These are phyloP conservation scores for Rosellinia necatrix DNA, from an alignment of 2,329 filamentous ascomycete species.

Conservation along the genomic window DNA sequence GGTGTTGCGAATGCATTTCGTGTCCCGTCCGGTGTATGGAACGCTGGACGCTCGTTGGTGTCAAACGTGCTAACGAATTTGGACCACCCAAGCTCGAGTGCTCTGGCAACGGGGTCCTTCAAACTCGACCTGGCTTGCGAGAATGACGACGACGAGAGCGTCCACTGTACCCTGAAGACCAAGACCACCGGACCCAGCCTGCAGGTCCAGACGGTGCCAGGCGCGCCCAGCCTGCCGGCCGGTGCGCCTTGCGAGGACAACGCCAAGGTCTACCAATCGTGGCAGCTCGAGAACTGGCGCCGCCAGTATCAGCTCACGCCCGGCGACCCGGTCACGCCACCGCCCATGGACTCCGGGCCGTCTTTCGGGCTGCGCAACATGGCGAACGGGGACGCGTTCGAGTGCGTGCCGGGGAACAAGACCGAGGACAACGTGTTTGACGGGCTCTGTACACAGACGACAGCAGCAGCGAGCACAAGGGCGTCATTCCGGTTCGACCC, in stretches of 20 bases:
- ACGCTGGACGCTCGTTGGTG: background rate
- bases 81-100: constrained; percentile 29
- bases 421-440: constrained; percentile 30
- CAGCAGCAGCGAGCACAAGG: constrained; percentile 22
- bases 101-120: constrained; percentile 39
- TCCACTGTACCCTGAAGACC: constrained; percentile 33
- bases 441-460: constrained; percentile 34
- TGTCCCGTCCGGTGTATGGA: background rate
- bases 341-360: constrained; percentile 37
- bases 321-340: constrained; percentile 26
- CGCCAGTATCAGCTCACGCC: constrained; percentile 38
- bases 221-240: constrained; percentile 16
- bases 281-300: constrained; percentile 41
- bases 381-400: constrained; percentile 35
- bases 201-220: constrained; percentile 31
- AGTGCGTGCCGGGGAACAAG: constrained; percentile 32
- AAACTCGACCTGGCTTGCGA: constrained; percentile 39
- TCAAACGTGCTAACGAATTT: background rate
- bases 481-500: constrained; percentile 40
- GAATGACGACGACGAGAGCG: constrained; percentile 27
- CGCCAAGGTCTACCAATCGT: constrained; percentile 39
- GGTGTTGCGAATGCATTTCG: constrained; percentile 8
- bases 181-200: constrained; percentile 20
- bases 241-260: constrained; percentile 34
- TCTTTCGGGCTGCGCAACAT: constrained; percentile 40